A percentile compares a stretch with the other conserved stretches of the same genome.
Conservation (phyloP, 441 rosid species). For the Erysimum cheiri region DNA sequence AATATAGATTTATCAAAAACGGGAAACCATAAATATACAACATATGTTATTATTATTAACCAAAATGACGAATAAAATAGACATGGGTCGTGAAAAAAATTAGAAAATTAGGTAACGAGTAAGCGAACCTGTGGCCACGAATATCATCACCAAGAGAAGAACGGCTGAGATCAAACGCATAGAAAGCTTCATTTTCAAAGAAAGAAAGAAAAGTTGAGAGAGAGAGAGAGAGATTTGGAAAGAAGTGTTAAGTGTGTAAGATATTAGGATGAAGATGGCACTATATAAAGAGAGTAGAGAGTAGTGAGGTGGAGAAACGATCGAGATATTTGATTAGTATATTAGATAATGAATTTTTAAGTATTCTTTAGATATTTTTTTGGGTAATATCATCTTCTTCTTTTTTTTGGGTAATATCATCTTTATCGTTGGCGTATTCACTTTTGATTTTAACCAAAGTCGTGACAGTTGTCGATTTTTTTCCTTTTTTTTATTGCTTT, state of each 20-base stretch:
- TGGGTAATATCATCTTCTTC: too few relatives aligned
- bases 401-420: constrained; percentile 17
- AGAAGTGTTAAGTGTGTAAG: background rate
- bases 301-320: background rate
- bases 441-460: background rate
- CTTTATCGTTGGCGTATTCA: background rate
- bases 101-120: constrained; percentile 9
- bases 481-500: background rate
- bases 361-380: constrained; percentile 10
- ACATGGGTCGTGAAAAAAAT: background rate
- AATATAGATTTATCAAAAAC: background rate
- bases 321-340: constrained; percentile 5
- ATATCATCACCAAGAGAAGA: constrained; percentile 41
- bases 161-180: constrained; percentile 42
- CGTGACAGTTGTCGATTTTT: constrained; percentile 2
- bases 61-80: background rate
- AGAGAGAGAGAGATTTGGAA: background rate
- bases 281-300: too few relatives aligned
- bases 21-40: background rate
- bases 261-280: too few relatives aligned
- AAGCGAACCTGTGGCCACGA: constrained; percentile 42
- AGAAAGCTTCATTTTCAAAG: constrained; percentile 44
- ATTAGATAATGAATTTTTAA: constrained; percentile 3
- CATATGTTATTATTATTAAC: background rate
- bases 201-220: background rate